A percentile compares a stretch with the other conserved stretches of the same genome.
Evolutionary conservation across 2,329 filamentous ascomycete genomes (phyloP).

Genomic region (Nannizziopsis barbatae): DNA sequence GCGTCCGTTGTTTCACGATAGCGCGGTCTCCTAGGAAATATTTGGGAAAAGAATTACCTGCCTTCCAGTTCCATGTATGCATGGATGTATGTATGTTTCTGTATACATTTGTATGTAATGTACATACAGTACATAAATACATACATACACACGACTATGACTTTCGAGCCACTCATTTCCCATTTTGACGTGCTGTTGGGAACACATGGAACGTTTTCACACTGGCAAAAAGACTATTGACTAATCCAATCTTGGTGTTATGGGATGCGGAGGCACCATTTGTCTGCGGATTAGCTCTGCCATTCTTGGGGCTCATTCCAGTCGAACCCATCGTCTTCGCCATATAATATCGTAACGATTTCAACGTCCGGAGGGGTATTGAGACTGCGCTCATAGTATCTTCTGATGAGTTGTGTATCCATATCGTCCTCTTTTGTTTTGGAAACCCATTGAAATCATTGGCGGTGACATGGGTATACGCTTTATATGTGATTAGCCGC

Average conservation of each 20-base stretch:
- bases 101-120: too few species aligned
- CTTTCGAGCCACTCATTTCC: too few species aligned
- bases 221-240: too few species aligned
- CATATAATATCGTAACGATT: slow-evolving; percentile 3
- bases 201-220: too few species aligned
- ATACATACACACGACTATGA: too few species aligned
- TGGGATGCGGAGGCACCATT: background rate
- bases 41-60: too few species aligned
- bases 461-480: slow-evolving; percentile 9
- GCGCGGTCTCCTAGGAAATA: too few species aligned
- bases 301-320: background rate
- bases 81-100: too few species aligned
- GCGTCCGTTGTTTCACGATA: too few species aligned
- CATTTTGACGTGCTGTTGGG: too few species aligned
- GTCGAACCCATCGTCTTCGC: background rate
- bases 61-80: too few species aligned
- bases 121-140: too few species aligned
- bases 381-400: background rate
- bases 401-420: background rate
- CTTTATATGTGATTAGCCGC: slow-evolving; percentile 1
- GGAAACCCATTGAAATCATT: slow-evolving; percentile 10
- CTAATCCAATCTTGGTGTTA: background rate
- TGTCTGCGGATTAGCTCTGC: background rate
- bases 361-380: background rate
- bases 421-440: background rate